phyloP scores from a whole-genome alignment of 2,329 filamentous ascomycete genomes.

The Stemphylium beticola region DNA sequence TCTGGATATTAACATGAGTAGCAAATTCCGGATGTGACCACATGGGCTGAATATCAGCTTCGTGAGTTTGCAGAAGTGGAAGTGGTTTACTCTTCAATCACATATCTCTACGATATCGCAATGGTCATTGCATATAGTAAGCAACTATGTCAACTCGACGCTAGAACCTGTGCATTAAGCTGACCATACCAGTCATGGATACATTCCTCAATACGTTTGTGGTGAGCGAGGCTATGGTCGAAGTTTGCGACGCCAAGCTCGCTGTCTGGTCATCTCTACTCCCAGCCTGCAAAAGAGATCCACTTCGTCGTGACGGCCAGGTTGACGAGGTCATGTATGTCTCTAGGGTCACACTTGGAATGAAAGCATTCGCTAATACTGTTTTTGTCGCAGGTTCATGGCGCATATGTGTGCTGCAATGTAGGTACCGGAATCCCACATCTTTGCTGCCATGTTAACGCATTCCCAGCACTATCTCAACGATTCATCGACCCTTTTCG shows the following conservation, averaged over 20 bases:
- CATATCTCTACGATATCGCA: slow-evolving; percentile 79
- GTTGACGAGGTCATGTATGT: slow-evolving; percentile 78
- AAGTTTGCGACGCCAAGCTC: slow-evolving; percentile 69
- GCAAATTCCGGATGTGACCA: slow-evolving; percentile 47
- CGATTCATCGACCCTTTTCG: slow-evolving; percentile 52
- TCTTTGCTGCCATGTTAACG: neutral
- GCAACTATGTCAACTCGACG: neutral
- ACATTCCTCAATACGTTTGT: slow-evolving; percentile 25
- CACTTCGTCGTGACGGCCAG: slow-evolving; percentile 70
- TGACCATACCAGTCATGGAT: slow-evolving; percentile 57
- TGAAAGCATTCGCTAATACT: neutral
- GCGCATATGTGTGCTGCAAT: slow-evolving; percentile 75
- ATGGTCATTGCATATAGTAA: slow-evolving; percentile 70
- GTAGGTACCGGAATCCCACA: slow-evolving; percentile 23
- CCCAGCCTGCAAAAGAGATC: slow-evolving; percentile 72
- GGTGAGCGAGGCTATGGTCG: slow-evolving; percentile 60
- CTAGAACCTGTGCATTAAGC: neutral
- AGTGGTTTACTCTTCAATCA: slow-evolving; percentile 78
- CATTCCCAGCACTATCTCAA: slow-evolving; percentile 31
- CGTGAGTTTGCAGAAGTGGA: slow-evolving; percentile 73
- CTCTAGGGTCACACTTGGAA: neutral
- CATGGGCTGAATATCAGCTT: slow-evolving; percentile 76
- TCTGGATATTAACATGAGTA: slow-evolving; percentile 14
- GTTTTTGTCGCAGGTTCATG: slow-evolving; percentile 62
- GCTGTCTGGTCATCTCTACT: slow-evolving; percentile 80